These are phyloP conservation scores for Saturnispora hagleri DNA, from an alignment of 805 yeast genomes.

Conservation along the genomic window DNA sequence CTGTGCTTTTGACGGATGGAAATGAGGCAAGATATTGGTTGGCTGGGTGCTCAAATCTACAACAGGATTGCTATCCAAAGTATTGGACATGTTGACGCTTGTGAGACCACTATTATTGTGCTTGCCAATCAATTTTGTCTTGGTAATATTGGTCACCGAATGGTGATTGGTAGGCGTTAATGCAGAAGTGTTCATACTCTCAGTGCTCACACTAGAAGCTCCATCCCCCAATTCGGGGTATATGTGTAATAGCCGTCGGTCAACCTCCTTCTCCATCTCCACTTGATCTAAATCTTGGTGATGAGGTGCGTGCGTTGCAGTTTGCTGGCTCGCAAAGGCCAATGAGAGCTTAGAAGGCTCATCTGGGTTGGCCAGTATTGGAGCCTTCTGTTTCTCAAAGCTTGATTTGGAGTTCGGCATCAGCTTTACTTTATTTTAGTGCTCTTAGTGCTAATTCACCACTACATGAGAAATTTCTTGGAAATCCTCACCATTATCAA, in stretches of 20 bases:
- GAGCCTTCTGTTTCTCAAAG: neutral
- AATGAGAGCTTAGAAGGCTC: slow-evolving; percentile 22
- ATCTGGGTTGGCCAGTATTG: slow-evolving; percentile 10
- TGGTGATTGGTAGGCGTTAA: neutral
- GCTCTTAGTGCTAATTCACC: neutral
- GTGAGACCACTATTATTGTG: neutral
- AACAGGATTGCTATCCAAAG: neutral
- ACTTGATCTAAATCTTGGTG: slow-evolving; percentile 18
- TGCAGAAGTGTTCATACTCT: neutral
- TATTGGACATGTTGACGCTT: neutral
- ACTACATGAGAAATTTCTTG: neutral
- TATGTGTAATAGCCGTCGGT: slow-evolving; percentile 11
- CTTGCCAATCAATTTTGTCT: neutral
- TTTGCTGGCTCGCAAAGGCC: slow-evolving; percentile 17
- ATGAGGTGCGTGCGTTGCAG: slow-evolving; percentile 5
- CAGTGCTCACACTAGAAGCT: neutral
- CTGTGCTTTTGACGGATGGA: neutral
- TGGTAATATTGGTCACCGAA: slow-evolving; percentile 3
- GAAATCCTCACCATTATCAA: neutral
- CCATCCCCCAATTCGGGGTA: neutral
- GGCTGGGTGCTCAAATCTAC: slow-evolving; percentile 2
- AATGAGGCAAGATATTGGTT: neutral
- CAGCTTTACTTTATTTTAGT: neutral
- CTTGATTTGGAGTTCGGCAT: neutral
- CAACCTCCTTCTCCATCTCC: slow-evolving; percentile 20